phyloP scores from a whole-genome alignment of 2,329 filamentous ascomycete species.

The Cladophialophora chaetospira region DNA sequence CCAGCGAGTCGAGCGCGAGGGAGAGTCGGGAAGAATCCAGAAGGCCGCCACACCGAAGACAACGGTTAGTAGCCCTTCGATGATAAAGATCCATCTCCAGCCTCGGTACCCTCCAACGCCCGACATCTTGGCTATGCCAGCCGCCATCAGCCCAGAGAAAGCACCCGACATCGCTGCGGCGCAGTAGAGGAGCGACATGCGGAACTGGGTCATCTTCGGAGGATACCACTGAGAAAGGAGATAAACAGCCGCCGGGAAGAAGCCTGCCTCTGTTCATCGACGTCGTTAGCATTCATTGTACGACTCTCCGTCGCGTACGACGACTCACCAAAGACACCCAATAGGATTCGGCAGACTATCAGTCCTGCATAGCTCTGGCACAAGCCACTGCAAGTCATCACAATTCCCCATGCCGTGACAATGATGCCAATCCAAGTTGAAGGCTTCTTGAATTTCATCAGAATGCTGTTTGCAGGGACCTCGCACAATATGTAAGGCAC shows the following conservation, averaged over 20 bases:
- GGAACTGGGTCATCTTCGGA: slow-evolving; percentile 45
- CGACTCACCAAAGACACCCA: not conserved
- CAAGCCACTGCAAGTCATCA: slow-evolving; percentile 42
- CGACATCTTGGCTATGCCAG: slow-evolving; percentile 54
- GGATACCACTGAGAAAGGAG: slow-evolving; percentile 44
- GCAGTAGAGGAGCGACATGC: slow-evolving; percentile 50
- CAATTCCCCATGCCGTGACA: not conserved
- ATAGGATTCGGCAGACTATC: not conserved
- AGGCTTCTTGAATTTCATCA: slow-evolving; percentile 36
- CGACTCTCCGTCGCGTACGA: slow-evolving; percentile 38
- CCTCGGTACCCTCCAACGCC: slow-evolving; percentile 46
- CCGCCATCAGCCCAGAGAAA: slow-evolving; percentile 55
- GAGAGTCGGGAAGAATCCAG: slow-evolving; percentile 49
- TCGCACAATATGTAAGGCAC: slow-evolving; percentile 35
- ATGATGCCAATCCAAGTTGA: not conserved
- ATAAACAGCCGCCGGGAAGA: slow-evolving; percentile 38
- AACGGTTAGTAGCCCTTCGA: slow-evolving; percentile 51
- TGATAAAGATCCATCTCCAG: slow-evolving; percentile 54
- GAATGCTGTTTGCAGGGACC: slow-evolving; percentile 50
- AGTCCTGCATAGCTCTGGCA: too few relatives aligned
- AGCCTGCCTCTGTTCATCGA: slow-evolving; percentile 37
- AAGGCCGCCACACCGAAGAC: slow-evolving; percentile 44
- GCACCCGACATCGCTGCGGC: slow-evolving; percentile 51
- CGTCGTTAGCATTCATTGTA: too few relatives aligned
- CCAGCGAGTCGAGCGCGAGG: too few relatives aligned